Conservation (phyloP, 2,329 filamentous ascomycete species). For the Penicillium sp. region DNA sequence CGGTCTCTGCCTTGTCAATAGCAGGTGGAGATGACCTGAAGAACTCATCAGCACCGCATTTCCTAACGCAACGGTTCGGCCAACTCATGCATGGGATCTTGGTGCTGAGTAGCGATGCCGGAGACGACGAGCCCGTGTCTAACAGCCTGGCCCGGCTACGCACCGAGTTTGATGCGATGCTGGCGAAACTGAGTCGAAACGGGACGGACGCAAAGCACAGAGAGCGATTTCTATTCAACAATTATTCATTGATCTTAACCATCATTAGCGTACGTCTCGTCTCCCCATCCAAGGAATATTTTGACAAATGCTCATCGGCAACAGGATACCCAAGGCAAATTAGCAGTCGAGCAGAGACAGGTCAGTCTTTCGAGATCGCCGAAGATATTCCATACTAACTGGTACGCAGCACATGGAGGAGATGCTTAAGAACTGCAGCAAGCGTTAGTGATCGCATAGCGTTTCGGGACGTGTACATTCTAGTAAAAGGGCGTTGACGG, state of each 20-base stretch:
- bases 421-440: slow-evolving; percentile 38
- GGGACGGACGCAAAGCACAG: slow-evolving; percentile 73
- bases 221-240: slow-evolving; percentile 89
- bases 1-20: slow-evolving; percentile 55
- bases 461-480: slow-evolving; percentile 9
- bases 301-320: slow-evolving; percentile 9
- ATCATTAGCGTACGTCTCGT: slow-evolving; percentile 67
- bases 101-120: slow-evolving; percentile 79
- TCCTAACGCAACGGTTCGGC: slow-evolving; percentile 91
- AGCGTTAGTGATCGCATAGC: slow-evolving; percentile 25
- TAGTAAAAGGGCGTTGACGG: not conserved
- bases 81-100: slow-evolving; percentile 86
- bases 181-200: slow-evolving; percentile 76
- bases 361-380: slow-evolving; percentile 22
- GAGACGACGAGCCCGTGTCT: slow-evolving; percentile 89
- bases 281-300: not conserved
- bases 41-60: slow-evolving; percentile 68
- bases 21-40: slow-evolving; percentile 47
- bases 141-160: slow-evolving; percentile 75
- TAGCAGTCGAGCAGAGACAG: slow-evolving; percentile 66
- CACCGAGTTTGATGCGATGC: slow-evolving; percentile 77
- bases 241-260: slow-evolving; percentile 90
- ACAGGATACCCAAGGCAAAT: slow-evolving; percentile 47
- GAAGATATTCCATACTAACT: not conserved
- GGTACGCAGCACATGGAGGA: slow-evolving; percentile 39